Evolutionary conservation across 2,329 filamentous ascomycete species (phyloP).

Genomic region (Biscogniauxia sp.): DNA sequence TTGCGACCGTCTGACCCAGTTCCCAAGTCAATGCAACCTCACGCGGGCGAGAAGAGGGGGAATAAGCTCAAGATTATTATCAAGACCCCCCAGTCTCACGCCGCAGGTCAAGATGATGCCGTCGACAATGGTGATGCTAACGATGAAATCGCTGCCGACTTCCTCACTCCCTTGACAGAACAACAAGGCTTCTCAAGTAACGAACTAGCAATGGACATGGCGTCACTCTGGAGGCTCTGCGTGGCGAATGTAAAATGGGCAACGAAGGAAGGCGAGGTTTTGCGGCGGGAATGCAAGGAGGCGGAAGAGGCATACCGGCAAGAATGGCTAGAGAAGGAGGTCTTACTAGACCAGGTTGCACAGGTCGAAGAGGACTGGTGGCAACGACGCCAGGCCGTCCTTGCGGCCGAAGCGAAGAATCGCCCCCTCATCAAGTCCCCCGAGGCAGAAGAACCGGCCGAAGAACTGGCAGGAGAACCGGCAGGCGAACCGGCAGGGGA

Average conservation of each 20-base stretch:
- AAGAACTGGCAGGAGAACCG: constrained; percentile 5
- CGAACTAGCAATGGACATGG: constrained; percentile 60
- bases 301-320: constrained; percentile 66
- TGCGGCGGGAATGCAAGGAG: constrained; percentile 63
- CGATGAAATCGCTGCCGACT: constrained; percentile 57
- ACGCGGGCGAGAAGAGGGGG: constrained; percentile 40
- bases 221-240: constrained; percentile 66
- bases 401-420: constrained; percentile 34
- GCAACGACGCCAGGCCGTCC: constrained; percentile 53
- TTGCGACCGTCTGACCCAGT: constrained; percentile 76
- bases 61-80: constrained; percentile 62
- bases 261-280: constrained; percentile 60
- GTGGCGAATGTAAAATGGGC: constrained; percentile 72
- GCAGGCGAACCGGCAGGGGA: constrained; percentile 8
- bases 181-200: constrained; percentile 63
- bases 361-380: constrained; percentile 65
- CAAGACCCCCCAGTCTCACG: constrained; percentile 58
- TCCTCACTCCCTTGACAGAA: constrained; percentile 52
- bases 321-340: constrained; percentile 79
- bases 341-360: constrained; percentile 71
- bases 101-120: constrained; percentile 52
- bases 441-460: constrained; percentile 10
- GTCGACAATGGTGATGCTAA: constrained; percentile 53
- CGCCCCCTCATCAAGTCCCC: constrained; percentile 18
- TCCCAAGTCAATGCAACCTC: constrained; percentile 63